Percentiles rank a stretch among this genome's conserved stretches.
These are phyloP conservation scores for Ophiocordyceps camponoti-saundersi DNA, from an alignment of 2,329 filamentous ascomycete genomes.

Conservation along the genomic window DNA sequence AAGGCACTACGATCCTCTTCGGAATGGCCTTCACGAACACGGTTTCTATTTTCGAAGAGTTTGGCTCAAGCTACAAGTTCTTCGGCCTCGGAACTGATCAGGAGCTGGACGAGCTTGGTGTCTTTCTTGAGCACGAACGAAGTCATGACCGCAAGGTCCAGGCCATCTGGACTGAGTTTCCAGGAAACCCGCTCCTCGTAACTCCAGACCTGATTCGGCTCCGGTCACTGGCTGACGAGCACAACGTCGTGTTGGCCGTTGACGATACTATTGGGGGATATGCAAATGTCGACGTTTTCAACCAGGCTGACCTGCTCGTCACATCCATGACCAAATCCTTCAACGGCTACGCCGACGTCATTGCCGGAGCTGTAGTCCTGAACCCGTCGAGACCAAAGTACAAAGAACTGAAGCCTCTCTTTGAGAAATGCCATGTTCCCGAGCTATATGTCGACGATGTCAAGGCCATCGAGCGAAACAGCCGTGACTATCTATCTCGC, in stretches of 20 bases:
- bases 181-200: conserved; percentile 8
- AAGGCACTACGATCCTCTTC: conserved; percentile 16
- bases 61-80: conserved; percentile 20
- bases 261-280: conserved; percentile 24
- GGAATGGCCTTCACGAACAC: conserved; percentile 28
- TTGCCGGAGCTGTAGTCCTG: conserved; percentile 24
- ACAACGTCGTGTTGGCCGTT: conserved; percentile 18
- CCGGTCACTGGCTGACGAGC: conserved; percentile 11
- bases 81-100: conserved; percentile 20
- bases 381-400: conserved; percentile 20
- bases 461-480: conserved; percentile 18
- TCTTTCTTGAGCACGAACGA: conserved; percentile 17
- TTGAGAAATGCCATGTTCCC: conserved; percentile 9
- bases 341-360: conserved; percentile 30
- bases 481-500: conserved; percentile 17
- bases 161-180: conserved; percentile 24
- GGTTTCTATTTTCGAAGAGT: conserved; percentile 20
- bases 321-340: conserved; percentile 34
- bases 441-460: conserved; percentile 24
- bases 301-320: conserved; percentile 24
- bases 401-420: conserved; percentile 11
- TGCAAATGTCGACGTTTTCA: conserved; percentile 24
- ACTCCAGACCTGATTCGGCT: conserved; percentile 6
- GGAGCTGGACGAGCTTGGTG: conserved; percentile 21
- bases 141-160: conserved; percentile 17